Conservation (phyloP, 441 rosid species). For the Omphalea diandra region DNA sequence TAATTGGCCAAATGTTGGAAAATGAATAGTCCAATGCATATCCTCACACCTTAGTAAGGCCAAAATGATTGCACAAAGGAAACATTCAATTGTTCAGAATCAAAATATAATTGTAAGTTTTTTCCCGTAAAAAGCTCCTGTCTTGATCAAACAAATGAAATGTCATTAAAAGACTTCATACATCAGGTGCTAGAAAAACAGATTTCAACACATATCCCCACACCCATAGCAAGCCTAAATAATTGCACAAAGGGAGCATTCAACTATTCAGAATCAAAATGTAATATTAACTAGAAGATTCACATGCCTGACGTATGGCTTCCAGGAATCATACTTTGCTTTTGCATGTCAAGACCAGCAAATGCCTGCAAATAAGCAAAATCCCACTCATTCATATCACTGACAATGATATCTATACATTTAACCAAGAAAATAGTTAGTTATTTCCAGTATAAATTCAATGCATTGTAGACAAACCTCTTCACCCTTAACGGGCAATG, state of each 20-base stretch:
- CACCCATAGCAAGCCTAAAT: neutral
- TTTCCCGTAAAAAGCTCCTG: too few relatives aligned
- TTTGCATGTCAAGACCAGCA: slow-evolving; percentile 48
- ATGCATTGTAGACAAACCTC: slow-evolving; percentile 45
- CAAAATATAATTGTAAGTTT: too few relatives aligned
- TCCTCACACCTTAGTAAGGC: neutral
- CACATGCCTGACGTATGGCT: slow-evolving; percentile 62
- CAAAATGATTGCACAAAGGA: neutral
- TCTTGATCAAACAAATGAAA: too few relatives aligned
- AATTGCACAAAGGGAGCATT: neutral
- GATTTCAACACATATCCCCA: slow-evolving; percentile 7
- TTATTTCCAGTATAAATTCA: slow-evolving; percentile 11
- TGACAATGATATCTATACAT: neutral
- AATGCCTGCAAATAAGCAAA: slow-evolving; percentile 40
- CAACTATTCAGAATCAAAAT: slow-evolving; percentile 1
- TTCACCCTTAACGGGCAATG: slow-evolving; percentile 51
- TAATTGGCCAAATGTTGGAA: neutral
- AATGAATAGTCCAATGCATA: slow-evolving; percentile 5
- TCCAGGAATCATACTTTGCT: slow-evolving; percentile 42
- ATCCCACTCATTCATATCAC: slow-evolving; percentile 13
- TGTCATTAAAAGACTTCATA: neutral
- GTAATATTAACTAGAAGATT: slow-evolving; percentile 11
- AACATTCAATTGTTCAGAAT: neutral
- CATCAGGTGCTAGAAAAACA: neutral
- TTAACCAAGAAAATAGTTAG: slow-evolving; percentile 10